Evolutionary conservation across 1,284 basidiomycete species (phyloP), one percentile per base, ranked within the genome.

Genomic region (Fomes fomentarius): DNA sequence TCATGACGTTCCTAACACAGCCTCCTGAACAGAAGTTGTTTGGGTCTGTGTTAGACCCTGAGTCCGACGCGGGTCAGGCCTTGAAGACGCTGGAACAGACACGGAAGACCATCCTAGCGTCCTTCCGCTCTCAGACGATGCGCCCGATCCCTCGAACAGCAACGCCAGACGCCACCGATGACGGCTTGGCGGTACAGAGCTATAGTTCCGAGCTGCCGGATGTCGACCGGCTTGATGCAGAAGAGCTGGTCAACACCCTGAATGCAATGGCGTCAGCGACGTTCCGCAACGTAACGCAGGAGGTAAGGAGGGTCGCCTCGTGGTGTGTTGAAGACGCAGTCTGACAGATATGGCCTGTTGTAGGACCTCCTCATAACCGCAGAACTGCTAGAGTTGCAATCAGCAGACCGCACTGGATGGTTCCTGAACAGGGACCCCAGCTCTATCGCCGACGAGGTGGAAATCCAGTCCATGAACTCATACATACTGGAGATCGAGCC

Each of bases 351-450:
- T 24, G n/a, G n/a, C 42, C 14, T 48, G 41, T 25, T 9, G 17
- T 48, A 74, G 87, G 91, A 93, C 69, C 73, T 93, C 34, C 86
- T 89, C 62, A 76, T 85, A 43, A 84, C 87, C 15, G 79, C 83
- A 4, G 90, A 93, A 66, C 71, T 92, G 17, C 76, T 93, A 14
- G 91, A 93, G 68, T 81, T 89, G 1, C 91, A 93, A 68, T 85
- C 82, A 4, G 81, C 82, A 15, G 91, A 93, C 67, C 81, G 83
- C 31, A 85, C 82, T 3, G 90, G 87, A 2, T 93, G 91, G 90
- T 89, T 89, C 70, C 74, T 79, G 9, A 61, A 73, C 33, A 77
- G 82, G 54, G 89, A 91, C 28, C 66, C 72, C 1, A 71, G 67
- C 30, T 71, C 76, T 1, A 66, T 75, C 37, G 79, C 83, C 14